Percentiles rank a stretch among this genome's conserved stretches.
phyloP scores from a whole-genome alignment of 2,329 filamentous ascomycete species.

The Aspergillus arachidicola region DNA sequence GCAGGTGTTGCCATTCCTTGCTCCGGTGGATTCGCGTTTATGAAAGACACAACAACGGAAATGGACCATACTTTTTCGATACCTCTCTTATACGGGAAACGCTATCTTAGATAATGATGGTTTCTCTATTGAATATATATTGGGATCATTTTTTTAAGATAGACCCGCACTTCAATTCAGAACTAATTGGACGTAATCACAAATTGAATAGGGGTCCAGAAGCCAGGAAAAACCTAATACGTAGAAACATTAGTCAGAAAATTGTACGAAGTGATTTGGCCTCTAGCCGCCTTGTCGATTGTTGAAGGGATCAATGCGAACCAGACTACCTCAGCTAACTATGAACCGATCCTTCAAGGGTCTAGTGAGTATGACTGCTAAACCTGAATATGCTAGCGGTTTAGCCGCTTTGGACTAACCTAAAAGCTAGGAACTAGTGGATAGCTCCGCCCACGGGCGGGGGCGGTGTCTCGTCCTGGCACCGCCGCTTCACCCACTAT shows the following conservation, averaged over 20 bases:
- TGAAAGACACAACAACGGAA: background rate
- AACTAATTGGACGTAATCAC: background rate
- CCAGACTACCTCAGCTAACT: background rate
- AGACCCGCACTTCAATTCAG: background rate
- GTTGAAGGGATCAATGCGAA: background rate
- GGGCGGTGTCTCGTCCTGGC: slow-evolving; percentile 14
- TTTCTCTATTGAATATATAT: background rate
- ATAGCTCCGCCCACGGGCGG: slow-evolving; percentile 5
- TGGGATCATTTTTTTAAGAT: background rate
- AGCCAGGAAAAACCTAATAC: background rate
- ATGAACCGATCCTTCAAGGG: background rate
- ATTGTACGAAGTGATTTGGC: background rate
- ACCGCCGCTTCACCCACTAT: slow-evolving; percentile 5
- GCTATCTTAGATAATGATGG: background rate
- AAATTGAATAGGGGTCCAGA: background rate
- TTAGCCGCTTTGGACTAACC: background rate
- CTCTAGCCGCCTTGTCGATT: background rate
- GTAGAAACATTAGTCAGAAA: background rate
- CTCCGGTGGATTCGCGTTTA: background rate
- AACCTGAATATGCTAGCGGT: background rate
- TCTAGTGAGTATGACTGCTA: background rate
- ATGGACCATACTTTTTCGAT: background rate
- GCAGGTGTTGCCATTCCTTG: background rate
- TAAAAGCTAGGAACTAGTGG: background rate
- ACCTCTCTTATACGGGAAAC: background rate